Base-by-base conservation (phyloP, 2,329 filamentous ascomycete genomes). In the Rachicladosporium sp. region DNA sequence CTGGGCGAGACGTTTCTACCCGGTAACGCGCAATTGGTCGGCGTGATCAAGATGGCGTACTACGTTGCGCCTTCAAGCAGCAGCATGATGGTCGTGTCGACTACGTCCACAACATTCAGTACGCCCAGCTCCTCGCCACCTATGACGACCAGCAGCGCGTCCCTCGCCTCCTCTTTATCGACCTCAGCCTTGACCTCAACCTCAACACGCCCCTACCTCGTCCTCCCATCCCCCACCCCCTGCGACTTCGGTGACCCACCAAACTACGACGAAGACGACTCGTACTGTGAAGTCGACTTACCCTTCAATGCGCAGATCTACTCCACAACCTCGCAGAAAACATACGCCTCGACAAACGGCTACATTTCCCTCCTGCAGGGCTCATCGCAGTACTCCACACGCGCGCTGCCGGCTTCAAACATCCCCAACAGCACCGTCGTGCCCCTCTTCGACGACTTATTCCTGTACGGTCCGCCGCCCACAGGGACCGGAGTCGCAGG, bases 361-460 rank as follows among this genome's bases (percentile, higher is more conserved):
- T 45, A 53, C 38, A 40, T 60, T 27, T 48, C 53, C 36, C 44
- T 60, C 40, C 21, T 35, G 11, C 32, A 46, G 35, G 55, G 57
- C 36, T 46, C 46, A 30, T 29, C 46, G 4, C 42, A 49, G 11
- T 60, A 54, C 42, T 23, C 38, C 12, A 32, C 40, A 2, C 40
- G 58, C 11, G 3, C 3, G 4, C 23, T 27, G 4, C 56, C 56
- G 1, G 46, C 50, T 27, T 12, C 38, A 21, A 31, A 44, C 15
- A 40, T 60, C 7, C 55, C 58, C 3, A 42, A 46, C 27, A 48
- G 46, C 38, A 50, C 54, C 31, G 40, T 57, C 12, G 49, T 42
- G 3, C 53, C 58, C 4, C 55, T 56, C 40, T 57, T 53, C 44
- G 55, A 59, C 37, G 59, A 62, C 40, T 46, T 57, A 3, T 52